Evolutionary conservation across 164 flowering plant genomes (phyloP).

Genomic region (Chimonanthus salicifolius): DNA sequence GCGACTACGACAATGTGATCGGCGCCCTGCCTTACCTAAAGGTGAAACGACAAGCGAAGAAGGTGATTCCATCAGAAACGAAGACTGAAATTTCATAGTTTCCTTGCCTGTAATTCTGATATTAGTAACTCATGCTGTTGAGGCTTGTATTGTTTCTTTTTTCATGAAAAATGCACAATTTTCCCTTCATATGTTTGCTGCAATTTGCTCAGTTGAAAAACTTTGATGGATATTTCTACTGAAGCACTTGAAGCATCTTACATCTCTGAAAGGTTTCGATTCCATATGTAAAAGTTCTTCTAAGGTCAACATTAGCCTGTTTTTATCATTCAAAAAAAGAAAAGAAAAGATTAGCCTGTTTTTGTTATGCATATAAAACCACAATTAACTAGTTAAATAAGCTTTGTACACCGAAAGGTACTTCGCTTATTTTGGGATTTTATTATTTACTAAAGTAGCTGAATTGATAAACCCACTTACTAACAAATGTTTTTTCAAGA

Average conservation of each 20-base stretch:
- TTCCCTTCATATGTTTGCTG: background rate
- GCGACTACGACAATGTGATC: background rate
- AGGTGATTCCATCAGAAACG: background rate
- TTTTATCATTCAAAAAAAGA: too few species aligned
- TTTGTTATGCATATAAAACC: too few species aligned
- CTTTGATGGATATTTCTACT: background rate
- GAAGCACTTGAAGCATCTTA: background rate
- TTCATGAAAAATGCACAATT: background rate
- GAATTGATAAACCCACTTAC: too few species aligned
- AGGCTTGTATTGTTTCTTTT: background rate
- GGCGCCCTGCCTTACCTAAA: background rate
- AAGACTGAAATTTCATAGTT: background rate
- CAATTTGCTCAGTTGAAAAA: background rate
- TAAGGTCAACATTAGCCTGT: too few species aligned
- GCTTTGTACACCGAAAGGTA: too few species aligned
- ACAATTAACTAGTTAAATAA: too few species aligned
- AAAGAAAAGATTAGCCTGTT: too few species aligned
- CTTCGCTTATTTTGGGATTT: too few species aligned
- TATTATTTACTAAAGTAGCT: too few species aligned
- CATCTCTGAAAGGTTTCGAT: too few species aligned
- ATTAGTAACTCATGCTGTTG: background rate
- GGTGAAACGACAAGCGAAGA: background rate
- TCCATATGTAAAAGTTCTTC: too few species aligned
- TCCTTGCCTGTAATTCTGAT: background rate
- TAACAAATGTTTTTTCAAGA: too few species aligned